Evolutionary conservation across 306 rosid genomes (phyloP).

Genomic region (Hylodesmum podocarpum): DNA sequence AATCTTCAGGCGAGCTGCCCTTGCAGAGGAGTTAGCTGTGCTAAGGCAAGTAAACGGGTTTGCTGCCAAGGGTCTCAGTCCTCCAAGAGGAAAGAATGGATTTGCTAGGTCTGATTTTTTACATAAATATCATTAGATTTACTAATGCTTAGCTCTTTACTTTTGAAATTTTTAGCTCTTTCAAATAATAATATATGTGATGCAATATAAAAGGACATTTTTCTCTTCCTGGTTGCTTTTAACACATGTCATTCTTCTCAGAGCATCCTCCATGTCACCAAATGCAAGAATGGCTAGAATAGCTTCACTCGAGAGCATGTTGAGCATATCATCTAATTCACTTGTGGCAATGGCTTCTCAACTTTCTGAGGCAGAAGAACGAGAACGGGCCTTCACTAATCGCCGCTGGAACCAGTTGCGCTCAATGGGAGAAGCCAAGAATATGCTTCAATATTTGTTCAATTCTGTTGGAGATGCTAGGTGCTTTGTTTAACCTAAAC

Average conservation of each 20-base stretch:
- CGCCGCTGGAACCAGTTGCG: constrained; percentile 98
- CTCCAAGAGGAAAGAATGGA: constrained; percentile 94
- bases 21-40: constrained; percentile 89
- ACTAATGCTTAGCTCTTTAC: neutral
- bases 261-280: constrained; percentile 85
- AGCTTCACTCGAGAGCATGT: constrained; percentile 89
- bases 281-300: constrained; percentile 94
- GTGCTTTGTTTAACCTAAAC: constrained; percentile 39
- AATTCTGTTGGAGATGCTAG: constrained; percentile 85
- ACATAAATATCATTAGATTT: constrained; percentile 13
- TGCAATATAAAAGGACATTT: constrained; percentile 20
- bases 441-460: constrained; percentile 90
- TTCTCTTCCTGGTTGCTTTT: constrained; percentile 31
- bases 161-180: neutral
- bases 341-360: constrained; percentile 99
- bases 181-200: neutral
- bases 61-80: constrained; percentile 81
- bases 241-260: constrained; percentile 43
- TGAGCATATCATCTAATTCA: constrained; percentile 90
- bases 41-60: constrained; percentile 85
- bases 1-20: constrained; percentile 81
- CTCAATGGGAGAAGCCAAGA: constrained; percentile 95
- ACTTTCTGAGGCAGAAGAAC: constrained; percentile 98
- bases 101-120: constrained; percentile 57
- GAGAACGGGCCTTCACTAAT: constrained; percentile 79